Base-by-base conservation (phyloP, 331 rosid species). In the Quercus phellos region DNA sequence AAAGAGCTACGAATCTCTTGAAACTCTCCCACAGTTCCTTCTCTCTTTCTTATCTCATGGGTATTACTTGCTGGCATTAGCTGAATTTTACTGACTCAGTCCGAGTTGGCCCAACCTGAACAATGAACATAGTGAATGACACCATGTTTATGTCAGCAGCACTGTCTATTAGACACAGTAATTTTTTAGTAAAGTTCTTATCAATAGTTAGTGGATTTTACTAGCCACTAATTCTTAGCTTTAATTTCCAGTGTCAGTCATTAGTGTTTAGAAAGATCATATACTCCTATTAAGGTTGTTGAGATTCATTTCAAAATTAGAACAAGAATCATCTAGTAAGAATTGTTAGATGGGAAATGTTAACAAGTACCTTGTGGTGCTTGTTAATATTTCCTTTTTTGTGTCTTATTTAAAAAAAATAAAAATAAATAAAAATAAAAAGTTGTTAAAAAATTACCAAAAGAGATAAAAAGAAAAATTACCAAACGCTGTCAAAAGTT, bases 121-220 rank as follows among this genome's bases (percentile, higher is more conserved):
- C 74, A 38, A 38, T 54, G 9, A 59, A 64, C 24, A 10, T 29
- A 50, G 51, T 16, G 70, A 50, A 74, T 80, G 87, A 84, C 87
- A 86, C 22, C 85, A 82, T 86, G 82, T 78, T 80, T 81, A 81
- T 82, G 88, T 88, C 90, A 88, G 87, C 88, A 78, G 12, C 73
- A 50, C 34, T 24, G 71, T 58, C 22, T 46, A 7, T 46, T 10
- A 46, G 1, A 46, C 59, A 4, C 22, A 12, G 66, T 30, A 14
- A 30, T 6, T 29, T 63, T 63, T 63, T 0, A 29, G 68, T 61
- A 61, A 61, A 61, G 68, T 4, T 27, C 27, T 27, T 30, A 63
- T 34, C 21, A 61, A 4, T 14, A 11, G 8, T 61, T 21, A 61
- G 21, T 61, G 35, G 42, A 61, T 58, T 46, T 58, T 27, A 22